phyloP scores from a whole-genome alignment of 768 basidiomycete genomes.

The Lentinula lateritia region DNA sequence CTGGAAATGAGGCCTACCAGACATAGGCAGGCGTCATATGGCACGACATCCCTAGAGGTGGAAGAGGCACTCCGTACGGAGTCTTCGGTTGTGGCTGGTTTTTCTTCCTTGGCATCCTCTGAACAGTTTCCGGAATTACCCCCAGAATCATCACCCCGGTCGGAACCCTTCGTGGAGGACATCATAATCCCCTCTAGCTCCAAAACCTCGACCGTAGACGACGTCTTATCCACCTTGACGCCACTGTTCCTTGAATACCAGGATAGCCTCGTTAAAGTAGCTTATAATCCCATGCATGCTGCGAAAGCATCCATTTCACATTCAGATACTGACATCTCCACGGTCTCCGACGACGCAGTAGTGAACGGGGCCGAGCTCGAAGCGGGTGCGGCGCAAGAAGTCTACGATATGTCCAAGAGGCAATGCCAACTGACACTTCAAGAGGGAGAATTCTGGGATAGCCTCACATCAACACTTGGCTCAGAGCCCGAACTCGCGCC shows the following conservation, averaged over 20 bases:
- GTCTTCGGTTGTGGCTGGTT: not conserved
- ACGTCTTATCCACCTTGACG: constrained; percentile 31
- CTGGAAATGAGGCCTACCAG: not conserved
- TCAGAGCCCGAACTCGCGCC: not conserved
- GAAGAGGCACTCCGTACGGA: not conserved
- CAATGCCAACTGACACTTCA: constrained; percentile 56
- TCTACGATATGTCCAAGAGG: constrained; percentile 52
- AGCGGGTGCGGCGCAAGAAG: constrained; percentile 30
- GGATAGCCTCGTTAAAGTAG: constrained; percentile 39
- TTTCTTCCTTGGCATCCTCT: not conserved
- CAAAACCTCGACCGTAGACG: not conserved
- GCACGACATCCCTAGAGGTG: not conserved
- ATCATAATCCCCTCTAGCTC: not conserved
- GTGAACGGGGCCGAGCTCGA: constrained; percentile 12
- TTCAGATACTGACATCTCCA: not conserved
- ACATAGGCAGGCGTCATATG: not conserved
- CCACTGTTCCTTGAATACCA: constrained; percentile 45
- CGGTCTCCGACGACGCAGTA: constrained; percentile 2
- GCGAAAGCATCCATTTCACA: not conserved
- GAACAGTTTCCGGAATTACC: not conserved
- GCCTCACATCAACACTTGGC: constrained; percentile 22
- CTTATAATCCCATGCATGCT: constrained; percentile 28
- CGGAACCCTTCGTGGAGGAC: not conserved
- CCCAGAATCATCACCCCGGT: not conserved
- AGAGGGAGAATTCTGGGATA: constrained; percentile 58